Evolutionary conservation across 257 asterid genomes (phyloP).

Genomic region (Perilla frutescens): DNA sequence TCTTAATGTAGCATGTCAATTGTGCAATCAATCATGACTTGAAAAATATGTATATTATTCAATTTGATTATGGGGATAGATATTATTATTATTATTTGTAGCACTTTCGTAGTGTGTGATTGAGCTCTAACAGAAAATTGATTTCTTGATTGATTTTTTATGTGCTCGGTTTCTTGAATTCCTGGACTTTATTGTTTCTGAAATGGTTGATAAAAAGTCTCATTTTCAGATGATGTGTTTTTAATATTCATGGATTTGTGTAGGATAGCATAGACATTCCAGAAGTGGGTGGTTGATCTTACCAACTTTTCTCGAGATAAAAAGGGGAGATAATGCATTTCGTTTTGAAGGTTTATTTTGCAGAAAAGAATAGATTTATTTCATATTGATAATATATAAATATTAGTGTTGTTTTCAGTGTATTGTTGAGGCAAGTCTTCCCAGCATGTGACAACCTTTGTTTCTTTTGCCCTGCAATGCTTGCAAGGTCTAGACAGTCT

Average conservation of each 20-base stretch:
- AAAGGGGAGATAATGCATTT: conserved; percentile 79
- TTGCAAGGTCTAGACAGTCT: no score
- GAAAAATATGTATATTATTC: no score
- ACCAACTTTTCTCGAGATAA: conserved; percentile 56
- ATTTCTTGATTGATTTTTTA: conserved; percentile 17
- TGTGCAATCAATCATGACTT: no score
- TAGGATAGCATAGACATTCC: conserved; percentile 68
- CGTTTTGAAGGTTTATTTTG: conserved; percentile 37
- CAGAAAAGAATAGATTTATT: conserved; percentile 13
- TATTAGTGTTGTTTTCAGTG: conserved; percentile 82
- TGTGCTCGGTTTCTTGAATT: no score
- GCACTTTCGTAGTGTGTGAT: no score
- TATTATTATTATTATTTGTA: no score
- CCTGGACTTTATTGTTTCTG: conserved; percentile 19
- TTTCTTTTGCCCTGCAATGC: conserved; percentile 92
- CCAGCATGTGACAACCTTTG: conserved; percentile 95
- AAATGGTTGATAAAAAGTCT: conserved; percentile 32
- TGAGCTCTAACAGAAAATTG: neutral
- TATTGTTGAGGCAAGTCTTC: conserved; percentile 84
- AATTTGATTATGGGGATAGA: no score
- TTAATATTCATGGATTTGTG: conserved; percentile 32
- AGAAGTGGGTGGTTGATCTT: conserved; percentile 50
- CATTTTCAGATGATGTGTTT: conserved; percentile 38
- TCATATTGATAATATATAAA: conserved; percentile 16
- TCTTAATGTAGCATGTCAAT: no score